Evolutionary conservation across 768 basidiomycete species (phyloP).

Genomic region (Termitomyces sp.): DNA sequence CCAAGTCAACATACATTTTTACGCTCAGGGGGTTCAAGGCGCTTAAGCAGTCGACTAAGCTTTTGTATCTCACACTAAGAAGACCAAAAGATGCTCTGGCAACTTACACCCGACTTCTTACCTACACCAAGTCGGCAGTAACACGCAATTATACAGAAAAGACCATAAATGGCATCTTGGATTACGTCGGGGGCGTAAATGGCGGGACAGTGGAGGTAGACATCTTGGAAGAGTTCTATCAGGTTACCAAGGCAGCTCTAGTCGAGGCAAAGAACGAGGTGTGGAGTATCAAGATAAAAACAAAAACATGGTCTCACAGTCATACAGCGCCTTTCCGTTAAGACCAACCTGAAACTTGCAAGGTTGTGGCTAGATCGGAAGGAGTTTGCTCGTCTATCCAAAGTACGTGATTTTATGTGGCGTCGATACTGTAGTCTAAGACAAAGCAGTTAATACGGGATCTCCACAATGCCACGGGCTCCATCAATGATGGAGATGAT

Average conservation of each 20-base stretch:
- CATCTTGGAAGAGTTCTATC: slow-evolving; percentile 92
- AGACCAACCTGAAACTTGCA: slow-evolving; percentile 95
- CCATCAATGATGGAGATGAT: slow-evolving; percentile 61
- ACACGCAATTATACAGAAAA: slow-evolving; percentile 97
- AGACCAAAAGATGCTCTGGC: slow-evolving; percentile 80
- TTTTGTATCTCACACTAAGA: slow-evolving; percentile 75
- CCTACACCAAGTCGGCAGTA: slow-evolving; percentile 93
- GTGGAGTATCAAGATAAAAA: slow-evolving; percentile 13
- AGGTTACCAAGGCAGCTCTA: slow-evolving; percentile 83
- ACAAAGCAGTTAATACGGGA: slow-evolving; percentile 65
- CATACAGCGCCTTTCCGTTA: slow-evolving; percentile 79
- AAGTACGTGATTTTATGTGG: slow-evolving; percentile 36
- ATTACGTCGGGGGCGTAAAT: slow-evolving; percentile 92
- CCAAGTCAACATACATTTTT: neutral
- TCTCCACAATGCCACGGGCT: slow-evolving; percentile 59
- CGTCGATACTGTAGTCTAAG: neutral
- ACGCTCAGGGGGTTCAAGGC: slow-evolving; percentile 92
- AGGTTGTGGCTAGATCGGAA: slow-evolving; percentile 96
- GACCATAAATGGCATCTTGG: slow-evolving; percentile 96
- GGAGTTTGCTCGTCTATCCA: slow-evolving; percentile 80
- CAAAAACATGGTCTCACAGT: slow-evolving; percentile 2
- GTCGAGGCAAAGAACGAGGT: slow-evolving; percentile 97
- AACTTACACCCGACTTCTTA: slow-evolving; percentile 81
- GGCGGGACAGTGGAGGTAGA: slow-evolving; percentile 76
- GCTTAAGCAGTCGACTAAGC: slow-evolving; percentile 94